These are phyloP conservation scores for Litsea cubeba DNA, from an alignment of 164 flowering plant genomes.

Conservation along the genomic window DNA sequence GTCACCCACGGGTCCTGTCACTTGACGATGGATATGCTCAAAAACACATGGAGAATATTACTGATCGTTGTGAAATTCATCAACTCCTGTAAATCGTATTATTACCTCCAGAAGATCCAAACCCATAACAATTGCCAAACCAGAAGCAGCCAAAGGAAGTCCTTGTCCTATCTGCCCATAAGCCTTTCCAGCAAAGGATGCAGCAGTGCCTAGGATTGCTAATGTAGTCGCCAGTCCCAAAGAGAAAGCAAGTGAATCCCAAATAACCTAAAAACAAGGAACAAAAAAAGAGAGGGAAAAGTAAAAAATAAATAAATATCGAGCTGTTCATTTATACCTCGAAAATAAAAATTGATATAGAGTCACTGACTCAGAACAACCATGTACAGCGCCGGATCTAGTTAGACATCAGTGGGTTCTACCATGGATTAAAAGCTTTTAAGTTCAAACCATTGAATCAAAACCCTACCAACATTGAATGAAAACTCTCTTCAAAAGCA, in stretches of 20 bases:
- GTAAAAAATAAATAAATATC: neutral
- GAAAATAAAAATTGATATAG: slow-evolving; percentile 1
- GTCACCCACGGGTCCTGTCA: too few relatives aligned
- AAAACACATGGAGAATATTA: too few relatives aligned
- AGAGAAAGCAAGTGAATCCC: slow-evolving; percentile 83
- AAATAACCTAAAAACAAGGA: slow-evolving; percentile 44
- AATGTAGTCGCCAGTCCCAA: slow-evolving; percentile 93
- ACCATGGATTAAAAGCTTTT: too few relatives aligned
- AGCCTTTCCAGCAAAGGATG: slow-evolving; percentile 97
- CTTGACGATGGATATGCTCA: too few relatives aligned
- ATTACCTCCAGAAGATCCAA: slow-evolving; percentile 91
- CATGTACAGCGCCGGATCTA: too few relatives aligned
- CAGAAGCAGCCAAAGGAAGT: slow-evolving; percentile 94
- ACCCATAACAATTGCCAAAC: slow-evolving; percentile 86
- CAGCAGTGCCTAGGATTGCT: slow-evolving; percentile 81
- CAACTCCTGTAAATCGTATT: neutral
- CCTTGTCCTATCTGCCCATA: slow-evolving; percentile 96
- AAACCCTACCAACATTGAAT: too few relatives aligned
- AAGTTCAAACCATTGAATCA: too few relatives aligned
- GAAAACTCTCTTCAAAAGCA: too few relatives aligned
- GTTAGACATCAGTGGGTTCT: too few relatives aligned
- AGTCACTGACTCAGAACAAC: neutral
- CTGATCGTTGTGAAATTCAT: too few relatives aligned
- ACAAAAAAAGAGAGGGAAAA: slow-evolving; percentile 1
- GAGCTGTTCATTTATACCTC: neutral